Evolutionary conservation across 495 filamentous ascomycete genomes (phyloP), one percentile per base, ranked within the genome.

Genomic region (Tuber umbilicatum): DNA sequence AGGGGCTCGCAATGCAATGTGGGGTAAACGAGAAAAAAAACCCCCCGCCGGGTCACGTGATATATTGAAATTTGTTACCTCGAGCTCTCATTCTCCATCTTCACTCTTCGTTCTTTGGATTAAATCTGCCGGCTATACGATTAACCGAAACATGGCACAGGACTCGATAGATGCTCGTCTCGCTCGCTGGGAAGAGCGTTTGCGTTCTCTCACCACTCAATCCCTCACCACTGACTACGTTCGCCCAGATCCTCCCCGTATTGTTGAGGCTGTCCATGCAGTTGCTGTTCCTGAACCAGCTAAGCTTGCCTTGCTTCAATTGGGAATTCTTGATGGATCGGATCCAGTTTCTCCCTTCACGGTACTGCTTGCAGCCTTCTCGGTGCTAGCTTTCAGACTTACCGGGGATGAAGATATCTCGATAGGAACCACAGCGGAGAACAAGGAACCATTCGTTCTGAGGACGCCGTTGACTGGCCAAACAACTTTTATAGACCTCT

Each of bases 361-460:
- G 0, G 81, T 86, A 69, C 81, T 87, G 70, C 70, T 87, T 50
- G 83, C 86, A 23, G 85, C 86, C 40, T 87, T 86, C 68, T 82
- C 85, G 1, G 81, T 86, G 72, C 79, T 87, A 47, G 86, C 85
- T n/a, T 84, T 83, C 72, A 84, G 86, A 67, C 79, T 87, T 79
- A 86, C 86, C n/a, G 86, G 86, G 43, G 86, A 87, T 74, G 86
- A 87, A 74, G 86, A 87, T 71, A 87, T 87, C 50, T 83, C 85
- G 17, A 80, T 87, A 60, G 86, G 85, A 21, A 87, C 86, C 10
- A 87, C 83, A 70, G 81, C 82, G 16, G 84, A 80, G 42, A 84
- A 85, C 74, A 85, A 85, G 47, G 86, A 85, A 71, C 86, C 86
- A 42, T 87, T 87, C 75, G 84, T 87, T 73, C 79, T 87, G 21